phyloP scores from a whole-genome alignment of 2,329 filamentous ascomycete genomes.

The Penicillium sp. region DNA sequence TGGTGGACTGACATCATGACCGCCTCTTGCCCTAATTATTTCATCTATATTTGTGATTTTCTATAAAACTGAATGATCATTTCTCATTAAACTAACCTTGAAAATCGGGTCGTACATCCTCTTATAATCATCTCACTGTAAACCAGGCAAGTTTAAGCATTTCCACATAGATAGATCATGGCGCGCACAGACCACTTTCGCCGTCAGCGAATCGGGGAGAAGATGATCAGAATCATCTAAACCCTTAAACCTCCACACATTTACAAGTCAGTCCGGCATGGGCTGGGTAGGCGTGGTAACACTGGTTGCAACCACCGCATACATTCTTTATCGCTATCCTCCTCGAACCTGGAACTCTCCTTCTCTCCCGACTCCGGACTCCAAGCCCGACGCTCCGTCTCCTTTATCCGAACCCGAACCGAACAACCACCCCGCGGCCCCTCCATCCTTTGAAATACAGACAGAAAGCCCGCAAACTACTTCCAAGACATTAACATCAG shows the following conservation, averaged over 20 bases:
- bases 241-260: constrained; percentile 1
- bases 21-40: background rate
- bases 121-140: background rate
- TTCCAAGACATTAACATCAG: constrained; percentile 37
- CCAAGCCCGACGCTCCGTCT: constrained; percentile 15
- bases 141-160: background rate
- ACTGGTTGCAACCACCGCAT: constrained; percentile 41
- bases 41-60: background rate
- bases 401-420: constrained; percentile 9
- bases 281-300: constrained; percentile 43
- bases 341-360: constrained; percentile 33
- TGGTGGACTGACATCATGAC: constrained; percentile 32
- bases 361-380: constrained; percentile 15
- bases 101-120: no score
- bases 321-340: constrained; percentile 42
- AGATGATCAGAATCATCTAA: background rate
- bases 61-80: no score
- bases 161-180: constrained; percentile 5
- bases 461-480: constrained; percentile 33
- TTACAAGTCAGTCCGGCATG: constrained; percentile 33
- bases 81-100: no score
- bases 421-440: constrained; percentile 7
- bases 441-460: constrained; percentile 10
- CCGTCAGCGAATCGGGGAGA: constrained; percentile 1
- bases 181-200: constrained; percentile 18